phyloP scores from a whole-genome alignment of 371 early-diverging fungal species.

The Syncephalastrum sp. region DNA sequence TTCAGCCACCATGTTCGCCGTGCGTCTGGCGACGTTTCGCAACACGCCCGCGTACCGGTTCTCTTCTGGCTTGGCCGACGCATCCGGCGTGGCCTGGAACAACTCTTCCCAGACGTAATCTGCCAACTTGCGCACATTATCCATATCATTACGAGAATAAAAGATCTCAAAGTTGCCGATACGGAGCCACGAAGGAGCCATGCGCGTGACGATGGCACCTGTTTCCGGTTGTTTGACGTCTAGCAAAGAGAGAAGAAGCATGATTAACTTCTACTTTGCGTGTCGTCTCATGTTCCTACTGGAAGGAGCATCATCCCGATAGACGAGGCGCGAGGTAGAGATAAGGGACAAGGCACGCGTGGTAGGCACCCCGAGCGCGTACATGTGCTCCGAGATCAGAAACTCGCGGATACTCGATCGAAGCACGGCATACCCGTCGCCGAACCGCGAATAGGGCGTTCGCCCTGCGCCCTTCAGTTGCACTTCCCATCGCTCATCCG shows the following conservation, averaged over 20 bases:
- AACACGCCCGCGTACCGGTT: conserved; percentile 68
- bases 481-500: conserved; percentile 65
- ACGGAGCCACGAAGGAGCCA: conserved; percentile 83
- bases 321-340: conserved; percentile 60
- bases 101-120: conserved; percentile 56
- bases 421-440: conserved; percentile 86
- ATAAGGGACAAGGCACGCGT: conserved; percentile 76
- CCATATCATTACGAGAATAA: conserved; percentile 64
- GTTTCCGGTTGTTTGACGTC: conserved; percentile 48
- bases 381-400: conserved; percentile 77
- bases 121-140: conserved; percentile 58
- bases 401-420: conserved; percentile 85
- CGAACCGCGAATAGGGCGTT: conserved; percentile 87
- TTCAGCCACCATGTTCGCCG: conserved; percentile 77
- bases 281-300: conserved; percentile 2
- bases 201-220: conserved; percentile 79
- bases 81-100: conserved; percentile 2
- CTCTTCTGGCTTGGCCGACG: conserved; percentile 7
- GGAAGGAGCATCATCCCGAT: conserved; percentile 59
- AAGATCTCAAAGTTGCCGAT: conserved; percentile 90
- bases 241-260: conserved; percentile 1
- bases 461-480: conserved; percentile 87
- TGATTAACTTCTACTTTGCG: neutral
- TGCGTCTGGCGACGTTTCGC: conserved; percentile 60
- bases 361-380: conserved; percentile 78